These are phyloP conservation scores for Xerocomus brunneocitrinus DNA, from an alignment of 768 basidiomycete species.

Conservation along the genomic window DNA sequence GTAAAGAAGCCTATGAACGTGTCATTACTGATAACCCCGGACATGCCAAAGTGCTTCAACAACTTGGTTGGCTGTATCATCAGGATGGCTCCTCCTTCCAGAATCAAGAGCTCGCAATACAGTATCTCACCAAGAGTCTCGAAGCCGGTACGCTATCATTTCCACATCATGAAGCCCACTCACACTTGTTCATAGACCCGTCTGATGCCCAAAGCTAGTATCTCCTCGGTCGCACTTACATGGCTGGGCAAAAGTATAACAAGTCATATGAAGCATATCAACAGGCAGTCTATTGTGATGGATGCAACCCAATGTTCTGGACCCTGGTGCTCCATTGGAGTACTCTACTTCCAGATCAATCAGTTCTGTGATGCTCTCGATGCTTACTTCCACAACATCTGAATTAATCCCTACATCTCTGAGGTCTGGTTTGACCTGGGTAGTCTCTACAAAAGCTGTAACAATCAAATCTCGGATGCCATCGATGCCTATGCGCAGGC, in stretches of 20 bases:
- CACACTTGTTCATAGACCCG: conserved; percentile 54
- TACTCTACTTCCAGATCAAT: conserved; percentile 99
- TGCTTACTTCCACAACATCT: conserved; percentile 96
- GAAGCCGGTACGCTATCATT: conserved; percentile 70
- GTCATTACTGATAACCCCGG: conserved; percentile 90
- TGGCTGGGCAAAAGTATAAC: conserved; percentile 98
- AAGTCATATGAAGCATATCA: conserved; percentile 99
- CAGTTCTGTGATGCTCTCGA: conserved; percentile 98
- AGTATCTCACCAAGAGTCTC: conserved; percentile 89
- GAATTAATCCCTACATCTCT: conserved; percentile 96
- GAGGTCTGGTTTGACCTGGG: conserved; percentile 85
- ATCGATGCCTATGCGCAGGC: conserved; percentile 98
- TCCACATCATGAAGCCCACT: not conserved
- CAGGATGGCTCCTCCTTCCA: conserved; percentile 95
- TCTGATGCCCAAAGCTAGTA: conserved; percentile 99
- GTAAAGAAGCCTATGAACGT: conserved; percentile 94
- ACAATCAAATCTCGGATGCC: conserved; percentile 97
- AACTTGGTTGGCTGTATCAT: conserved; percentile 96
- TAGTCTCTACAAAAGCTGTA: conserved; percentile 94
- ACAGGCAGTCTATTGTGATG: conserved; percentile 97
- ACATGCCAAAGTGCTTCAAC: conserved; percentile 96
- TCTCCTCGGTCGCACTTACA: conserved; percentile 94
- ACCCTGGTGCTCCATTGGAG: conserved; percentile 99
- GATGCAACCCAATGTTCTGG: no score
- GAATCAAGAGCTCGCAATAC: conserved; percentile 91